These are phyloP conservation scores for Xylaria palmicola DNA, from an alignment of 495 filamentous ascomycete species.

Conservation along the genomic window DNA sequence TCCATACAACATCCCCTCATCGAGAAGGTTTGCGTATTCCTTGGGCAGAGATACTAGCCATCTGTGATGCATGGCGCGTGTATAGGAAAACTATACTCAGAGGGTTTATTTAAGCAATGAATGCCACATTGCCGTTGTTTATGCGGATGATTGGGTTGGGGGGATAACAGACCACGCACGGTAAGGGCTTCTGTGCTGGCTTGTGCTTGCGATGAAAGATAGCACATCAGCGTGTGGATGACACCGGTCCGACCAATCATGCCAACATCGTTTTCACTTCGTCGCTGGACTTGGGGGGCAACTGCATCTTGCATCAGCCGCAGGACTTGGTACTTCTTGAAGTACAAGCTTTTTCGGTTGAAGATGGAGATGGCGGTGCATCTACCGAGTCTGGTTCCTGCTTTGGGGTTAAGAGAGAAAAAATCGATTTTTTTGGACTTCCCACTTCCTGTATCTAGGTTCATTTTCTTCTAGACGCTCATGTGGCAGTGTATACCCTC, in stretches of 20 bases:
- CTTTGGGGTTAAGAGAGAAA: conserved; percentile 13
- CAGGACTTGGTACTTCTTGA: conserved; percentile 49
- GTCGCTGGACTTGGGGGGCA: conserved; percentile 19
- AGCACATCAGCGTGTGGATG: conserved; percentile 18
- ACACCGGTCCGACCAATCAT: conserved; percentile 18
- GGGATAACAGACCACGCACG: too few relatives aligned
- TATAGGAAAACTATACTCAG: conserved; percentile 9
- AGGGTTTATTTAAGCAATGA: conserved; percentile 13
- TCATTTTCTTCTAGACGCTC: conserved; percentile 2
- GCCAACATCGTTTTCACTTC: conserved; percentile 27
- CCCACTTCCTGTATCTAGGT: conserved; percentile 12
- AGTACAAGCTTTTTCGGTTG: conserved; percentile 1
- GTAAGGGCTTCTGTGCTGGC: too few relatives aligned
- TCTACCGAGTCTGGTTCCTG: conserved; percentile 19
- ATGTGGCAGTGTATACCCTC: conserved; percentile 7
- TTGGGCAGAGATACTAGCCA: conserved; percentile 10
- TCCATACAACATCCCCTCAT: too few relatives aligned
- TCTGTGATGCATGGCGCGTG: conserved; percentile 9
- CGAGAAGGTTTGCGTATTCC: conserved; percentile 15
- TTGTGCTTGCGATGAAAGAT: conserved; percentile 23
- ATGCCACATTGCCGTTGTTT: background rate
- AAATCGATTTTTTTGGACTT: conserved; percentile 9
- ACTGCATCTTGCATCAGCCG: conserved; percentile 17
- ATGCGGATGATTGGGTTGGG: background rate
- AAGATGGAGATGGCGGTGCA: conserved; percentile 7